These are phyloP conservation scores for Claviceps humidiphila DNA, from an alignment of 2,329 filamentous ascomycete species.

Conservation along the genomic window DNA sequence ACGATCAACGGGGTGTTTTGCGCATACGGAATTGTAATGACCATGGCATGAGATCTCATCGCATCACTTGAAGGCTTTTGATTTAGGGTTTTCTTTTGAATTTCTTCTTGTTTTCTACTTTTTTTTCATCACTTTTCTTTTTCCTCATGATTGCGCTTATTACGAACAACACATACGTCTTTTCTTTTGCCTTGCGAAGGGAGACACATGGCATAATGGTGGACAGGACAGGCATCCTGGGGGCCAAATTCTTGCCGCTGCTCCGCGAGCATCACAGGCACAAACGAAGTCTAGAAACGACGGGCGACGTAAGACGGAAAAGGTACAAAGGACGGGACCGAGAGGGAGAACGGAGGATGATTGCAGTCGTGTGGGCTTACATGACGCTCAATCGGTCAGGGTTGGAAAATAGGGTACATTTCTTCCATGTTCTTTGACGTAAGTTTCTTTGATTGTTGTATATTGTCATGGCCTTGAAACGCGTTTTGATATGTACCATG, in stretches of 20 bases:
- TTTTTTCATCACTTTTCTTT: slow-evolving; percentile 17
- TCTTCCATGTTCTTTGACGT: background rate
- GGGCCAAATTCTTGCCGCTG: background rate
- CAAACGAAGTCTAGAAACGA: slow-evolving; percentile 6
- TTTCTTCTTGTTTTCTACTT: slow-evolving; percentile 2
- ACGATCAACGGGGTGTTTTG: background rate
- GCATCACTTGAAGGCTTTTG: slow-evolving; percentile 20
- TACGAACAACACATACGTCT: slow-evolving; percentile 10
- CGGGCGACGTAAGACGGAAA: slow-evolving; percentile 1
- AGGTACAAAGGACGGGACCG: background rate
- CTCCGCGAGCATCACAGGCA: slow-evolving; percentile 6
- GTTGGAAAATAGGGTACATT: slow-evolving; percentile 3
- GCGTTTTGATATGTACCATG: no score
- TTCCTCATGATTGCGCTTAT: slow-evolving; percentile 20
- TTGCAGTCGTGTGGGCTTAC: slow-evolving; percentile 4
- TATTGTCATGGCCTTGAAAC: no score
- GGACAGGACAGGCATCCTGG: slow-evolving; percentile 6
- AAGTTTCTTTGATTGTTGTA: no score
- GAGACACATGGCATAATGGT: background rate
- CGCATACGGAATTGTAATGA: slow-evolving; percentile 26
- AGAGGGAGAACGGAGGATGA: background rate
- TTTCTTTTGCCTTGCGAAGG: background rate
- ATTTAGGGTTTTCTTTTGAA: slow-evolving; percentile 8
- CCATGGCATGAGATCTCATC: slow-evolving; percentile 11
- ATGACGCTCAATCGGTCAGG: background rate